phyloP scores from a whole-genome alignment of 2,329 filamentous ascomycete genomes.

The Ceratocystis smalleyi region DNA sequence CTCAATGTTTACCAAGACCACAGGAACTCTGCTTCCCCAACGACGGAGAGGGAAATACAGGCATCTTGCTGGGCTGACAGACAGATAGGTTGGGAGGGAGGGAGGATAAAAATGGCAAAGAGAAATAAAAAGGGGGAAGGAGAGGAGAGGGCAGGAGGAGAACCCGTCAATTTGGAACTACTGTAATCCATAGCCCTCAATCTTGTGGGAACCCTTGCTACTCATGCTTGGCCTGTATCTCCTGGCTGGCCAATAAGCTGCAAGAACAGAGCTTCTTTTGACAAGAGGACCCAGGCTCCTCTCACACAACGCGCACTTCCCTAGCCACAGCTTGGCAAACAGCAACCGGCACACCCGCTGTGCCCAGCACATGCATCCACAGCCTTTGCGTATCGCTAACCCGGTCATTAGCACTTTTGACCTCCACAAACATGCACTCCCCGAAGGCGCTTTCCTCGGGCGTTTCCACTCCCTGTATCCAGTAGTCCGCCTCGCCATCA shows the following conservation, averaged over 20 bases:
- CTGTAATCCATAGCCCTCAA: constrained; percentile 1
- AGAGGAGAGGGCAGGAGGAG: background rate
- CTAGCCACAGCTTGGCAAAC: constrained; percentile 50
- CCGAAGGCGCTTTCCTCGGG: constrained; percentile 21
- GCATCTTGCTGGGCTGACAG: too few species aligned
- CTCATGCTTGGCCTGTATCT: background rate
- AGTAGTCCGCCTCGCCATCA: constrained; percentile 2
- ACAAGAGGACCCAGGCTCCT: background rate
- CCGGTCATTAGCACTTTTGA: constrained; percentile 78
- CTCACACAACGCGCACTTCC: constrained; percentile 22
- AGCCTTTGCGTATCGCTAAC: constrained; percentile 90
- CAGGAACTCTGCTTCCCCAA: too few species aligned
- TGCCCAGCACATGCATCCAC: constrained; percentile 87
- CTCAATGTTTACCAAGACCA: too few species aligned
- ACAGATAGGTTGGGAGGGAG: too few species aligned
- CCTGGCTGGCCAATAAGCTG: background rate
- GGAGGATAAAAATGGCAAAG: background rate
- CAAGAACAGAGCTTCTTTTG: background rate
- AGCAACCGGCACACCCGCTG: constrained; percentile 73
- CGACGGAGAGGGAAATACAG: too few species aligned
- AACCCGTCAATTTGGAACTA: constrained; percentile 11
- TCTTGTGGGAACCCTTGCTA: background rate
- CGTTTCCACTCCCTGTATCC: too few species aligned
- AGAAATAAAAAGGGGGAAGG: background rate
- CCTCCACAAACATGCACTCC: constrained; percentile 62